Base-by-base conservation (phyloP, 768 basidiomycete genomes). In the Symmetrospora coprosmae region DNA sequence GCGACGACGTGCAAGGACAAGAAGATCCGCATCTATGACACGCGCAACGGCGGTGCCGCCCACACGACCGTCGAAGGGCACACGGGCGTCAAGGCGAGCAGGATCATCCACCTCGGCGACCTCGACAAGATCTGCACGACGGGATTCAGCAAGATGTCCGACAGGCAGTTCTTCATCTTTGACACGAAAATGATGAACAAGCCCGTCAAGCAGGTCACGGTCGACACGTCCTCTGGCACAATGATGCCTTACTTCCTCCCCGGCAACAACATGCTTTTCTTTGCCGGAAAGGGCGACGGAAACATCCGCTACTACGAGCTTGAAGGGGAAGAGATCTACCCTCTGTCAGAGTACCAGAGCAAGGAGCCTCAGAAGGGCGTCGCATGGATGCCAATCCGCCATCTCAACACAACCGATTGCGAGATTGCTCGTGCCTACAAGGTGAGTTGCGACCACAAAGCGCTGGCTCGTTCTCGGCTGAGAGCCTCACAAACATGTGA, bases 161-260 rank as follows among this genome's bases (percentile, higher is more conserved):
- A 99, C 71, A 79, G 92, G 8, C 89, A 99, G 72, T 78, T 89
- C 33, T 78, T 77, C 55, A 74, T 99, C 41, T 99, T 91, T 92
- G 90, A 97, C 70, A 80, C 86, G 1, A 80, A 83, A 9, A 77
- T 81, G 14, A 72, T 97, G 52, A 76, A 73, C 38, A 88, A 80
- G 70, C 69, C 69, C 34, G 66, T 90, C 64, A 91, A 88, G 75
- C 87, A 80, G 60, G 74, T 82, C 52, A 77, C 77, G 14, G 75
- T 97, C 62, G 92, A 99, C 72, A 88, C 91, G 72, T 84, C 83
- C 37, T 82, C 90, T 50, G 92, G 92, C 37, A 87, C 92, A 9
- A 72, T 91, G 40, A 97, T 97, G 90, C 92, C 92, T 1, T 94
- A 94, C 81, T 97, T 87, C 83, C 82, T 81, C 39, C 90, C 92